These are phyloP conservation scores for Bacidia gigantensis DNA, from an alignment of 495 filamentous ascomycete species.

Conservation along the genomic window DNA sequence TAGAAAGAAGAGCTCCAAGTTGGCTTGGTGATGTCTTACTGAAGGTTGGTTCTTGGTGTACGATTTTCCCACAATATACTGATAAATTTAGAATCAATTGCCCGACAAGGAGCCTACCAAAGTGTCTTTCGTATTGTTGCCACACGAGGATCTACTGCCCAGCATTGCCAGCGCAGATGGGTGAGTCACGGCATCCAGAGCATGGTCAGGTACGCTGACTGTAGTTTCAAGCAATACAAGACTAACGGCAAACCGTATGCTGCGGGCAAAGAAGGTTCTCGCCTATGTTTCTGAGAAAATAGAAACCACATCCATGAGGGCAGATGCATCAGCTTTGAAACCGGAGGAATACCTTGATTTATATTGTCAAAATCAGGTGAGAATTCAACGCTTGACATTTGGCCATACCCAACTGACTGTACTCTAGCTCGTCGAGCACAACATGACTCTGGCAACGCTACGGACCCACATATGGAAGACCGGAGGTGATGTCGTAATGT, in stretches of 20 bases:
- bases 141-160: constrained; percentile 65
- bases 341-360: constrained; percentile 90
- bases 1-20: constrained; percentile 73
- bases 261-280: constrained; percentile 88
- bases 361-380: constrained; percentile 82
- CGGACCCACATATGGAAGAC: constrained; percentile 85
- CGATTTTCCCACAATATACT: background rate
- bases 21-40: constrained; percentile 91
- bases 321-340: constrained; percentile 46
- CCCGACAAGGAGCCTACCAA: constrained; percentile 88
- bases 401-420: background rate
- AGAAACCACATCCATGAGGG: constrained; percentile 41
- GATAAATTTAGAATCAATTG: constrained; percentile 48
- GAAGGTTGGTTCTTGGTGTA: constrained; percentile 32
- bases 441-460: constrained; percentile 85
- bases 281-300: constrained; percentile 86
- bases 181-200: constrained; percentile 19
- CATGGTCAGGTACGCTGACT: constrained; percentile 8
- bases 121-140: constrained; percentile 79
- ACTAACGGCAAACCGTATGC: constrained; percentile 93
- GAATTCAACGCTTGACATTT: background rate
- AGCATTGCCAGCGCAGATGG: constrained; percentile 49
- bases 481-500: constrained; percentile 73
- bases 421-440: constrained; percentile 42
- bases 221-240: constrained; percentile 49